phyloP scores from a whole-genome alignment of 306 rosid species.

The Vigna reflexopilosa region DNA sequence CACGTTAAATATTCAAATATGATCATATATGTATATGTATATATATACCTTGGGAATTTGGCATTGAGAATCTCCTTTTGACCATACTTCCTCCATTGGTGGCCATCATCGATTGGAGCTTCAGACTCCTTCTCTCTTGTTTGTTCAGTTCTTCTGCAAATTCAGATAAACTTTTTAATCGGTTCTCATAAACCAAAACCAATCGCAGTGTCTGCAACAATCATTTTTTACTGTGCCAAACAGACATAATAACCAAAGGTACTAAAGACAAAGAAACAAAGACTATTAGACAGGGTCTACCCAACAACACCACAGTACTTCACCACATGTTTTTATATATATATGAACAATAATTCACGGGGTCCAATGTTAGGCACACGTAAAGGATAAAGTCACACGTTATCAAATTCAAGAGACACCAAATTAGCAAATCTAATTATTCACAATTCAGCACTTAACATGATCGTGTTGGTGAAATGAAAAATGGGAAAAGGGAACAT shows the following conservation, averaged over 20 bases:
- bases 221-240: conserved; percentile 2
- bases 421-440: neutral
- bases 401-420: conserved; percentile 7
- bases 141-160: conserved; percentile 55
- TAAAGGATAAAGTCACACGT: neutral
- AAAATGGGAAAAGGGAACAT: neutral
- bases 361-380: conserved; percentile 36
- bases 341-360: conserved; percentile 46
- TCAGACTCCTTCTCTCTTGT: conserved; percentile 54
- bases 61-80: conserved; percentile 60
- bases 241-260: neutral
- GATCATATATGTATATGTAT: neutral
- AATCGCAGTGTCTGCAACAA: conserved; percentile 1
- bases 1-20: neutral
- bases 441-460: conserved; percentile 6
- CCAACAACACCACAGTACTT: conserved; percentile 16
- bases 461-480: neutral
- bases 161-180: conserved; percentile 27
- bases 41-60: conserved; percentile 55
- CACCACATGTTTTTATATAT: neutral
- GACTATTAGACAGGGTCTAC: neutral
- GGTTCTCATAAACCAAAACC: neutral
- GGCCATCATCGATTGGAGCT: conserved; percentile 58
- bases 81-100: conserved; percentile 86
- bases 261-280: neutral